Percentiles rank a stretch among this genome's conserved stretches.
Evolutionary conservation across 1,284 basidiomycete species (phyloP).

Genomic region (Ustilago bromivora): DNA sequence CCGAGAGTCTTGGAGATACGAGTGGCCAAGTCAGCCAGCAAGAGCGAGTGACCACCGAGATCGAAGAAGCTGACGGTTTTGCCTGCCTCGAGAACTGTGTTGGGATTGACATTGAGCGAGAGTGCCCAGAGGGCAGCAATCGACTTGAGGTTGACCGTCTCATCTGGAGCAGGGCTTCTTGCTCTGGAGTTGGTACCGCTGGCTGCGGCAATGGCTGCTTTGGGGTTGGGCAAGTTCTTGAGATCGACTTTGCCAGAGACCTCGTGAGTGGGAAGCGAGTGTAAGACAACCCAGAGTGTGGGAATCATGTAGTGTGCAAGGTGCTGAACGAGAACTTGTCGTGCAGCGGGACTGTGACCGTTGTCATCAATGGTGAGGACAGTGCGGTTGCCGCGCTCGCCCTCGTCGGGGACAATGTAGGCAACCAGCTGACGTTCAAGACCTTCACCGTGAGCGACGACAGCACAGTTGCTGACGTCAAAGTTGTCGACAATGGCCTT

Average conservation of each 20-base stretch:
- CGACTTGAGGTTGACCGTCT: conserved; percentile 57
- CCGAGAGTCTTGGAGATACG: conserved; percentile 62
- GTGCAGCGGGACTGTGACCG: conserved; percentile 63
- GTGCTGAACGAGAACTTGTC: conserved; percentile 48
- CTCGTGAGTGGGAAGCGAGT: conserved; percentile 64
- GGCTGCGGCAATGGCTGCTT: conserved; percentile 48
- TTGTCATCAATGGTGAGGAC: conserved; percentile 57
- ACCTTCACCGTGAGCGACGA: conserved; percentile 64
- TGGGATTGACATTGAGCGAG: conserved; percentile 60
- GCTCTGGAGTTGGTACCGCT: conserved; percentile 47
- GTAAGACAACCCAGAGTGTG: conserved; percentile 64
- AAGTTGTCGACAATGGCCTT: conserved; percentile 65
- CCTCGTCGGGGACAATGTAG: conserved; percentile 63
- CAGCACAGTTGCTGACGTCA: conserved; percentile 63
- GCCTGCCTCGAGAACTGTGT: conserved; percentile 52
- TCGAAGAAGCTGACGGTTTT: conserved; percentile 64
- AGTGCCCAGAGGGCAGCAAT: conserved; percentile 65
- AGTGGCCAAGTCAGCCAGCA: conserved; percentile 64
- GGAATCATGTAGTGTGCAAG: conserved; percentile 69
- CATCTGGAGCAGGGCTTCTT: conserved; percentile 44
- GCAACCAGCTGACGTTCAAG: conserved; percentile 67
- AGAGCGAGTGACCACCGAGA: conserved; percentile 68
- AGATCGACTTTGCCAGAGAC: conserved; percentile 69
- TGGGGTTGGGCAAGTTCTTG: conserved; percentile 62
- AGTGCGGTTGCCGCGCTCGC: conserved; percentile 34